Evolutionary conservation across 257 asterid species (phyloP).

Genomic region (Solanum paucissectum): DNA sequence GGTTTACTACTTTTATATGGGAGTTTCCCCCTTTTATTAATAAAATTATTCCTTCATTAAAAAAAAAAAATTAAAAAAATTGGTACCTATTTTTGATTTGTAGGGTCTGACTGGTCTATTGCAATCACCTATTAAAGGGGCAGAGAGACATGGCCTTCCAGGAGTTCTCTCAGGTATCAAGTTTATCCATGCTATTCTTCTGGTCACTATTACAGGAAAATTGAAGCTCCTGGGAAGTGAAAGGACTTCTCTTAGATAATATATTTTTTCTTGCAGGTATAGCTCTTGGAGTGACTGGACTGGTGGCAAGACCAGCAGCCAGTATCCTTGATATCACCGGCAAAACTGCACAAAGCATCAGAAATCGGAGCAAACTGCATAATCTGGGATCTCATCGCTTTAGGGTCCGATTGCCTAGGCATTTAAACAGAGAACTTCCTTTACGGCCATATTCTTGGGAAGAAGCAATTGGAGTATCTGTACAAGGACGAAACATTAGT

Average conservation of each 20-base stretch:
- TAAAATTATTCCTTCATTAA: neutral
- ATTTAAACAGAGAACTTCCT: constrained; percentile 53
- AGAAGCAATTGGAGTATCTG: constrained; percentile 77
- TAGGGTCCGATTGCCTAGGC: constrained; percentile 86
- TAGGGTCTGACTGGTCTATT: constrained; percentile 98
- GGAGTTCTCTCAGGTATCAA: constrained; percentile 81
- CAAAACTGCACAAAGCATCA: constrained; percentile 92
- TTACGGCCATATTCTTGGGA: constrained; percentile 89
- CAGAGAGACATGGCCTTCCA: constrained; percentile 91
- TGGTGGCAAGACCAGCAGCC: constrained; percentile 93
- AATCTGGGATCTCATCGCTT: constrained; percentile 42
- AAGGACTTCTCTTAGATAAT: neutral
- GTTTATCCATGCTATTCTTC: neutral
- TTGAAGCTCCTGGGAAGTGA: neutral
- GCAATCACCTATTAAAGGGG: constrained; percentile 95
- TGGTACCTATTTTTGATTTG: neutral
- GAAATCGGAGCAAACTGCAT: constrained; percentile 74
- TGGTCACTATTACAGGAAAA: neutral
- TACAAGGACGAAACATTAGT: constrained; percentile 51
- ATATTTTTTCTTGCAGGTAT: constrained; percentile 41
- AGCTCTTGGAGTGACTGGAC: constrained; percentile 89
- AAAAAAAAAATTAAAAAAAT: neutral
- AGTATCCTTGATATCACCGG: constrained; percentile 96
- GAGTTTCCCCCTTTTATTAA: neutral
- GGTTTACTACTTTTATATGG: neutral